A percentile compares a stretch with the other conserved stretches of the same genome.
These are phyloP conservation scores for Saussurea involucrata DNA, from an alignment of 129 eudicot species.

Conservation along the genomic window DNA sequence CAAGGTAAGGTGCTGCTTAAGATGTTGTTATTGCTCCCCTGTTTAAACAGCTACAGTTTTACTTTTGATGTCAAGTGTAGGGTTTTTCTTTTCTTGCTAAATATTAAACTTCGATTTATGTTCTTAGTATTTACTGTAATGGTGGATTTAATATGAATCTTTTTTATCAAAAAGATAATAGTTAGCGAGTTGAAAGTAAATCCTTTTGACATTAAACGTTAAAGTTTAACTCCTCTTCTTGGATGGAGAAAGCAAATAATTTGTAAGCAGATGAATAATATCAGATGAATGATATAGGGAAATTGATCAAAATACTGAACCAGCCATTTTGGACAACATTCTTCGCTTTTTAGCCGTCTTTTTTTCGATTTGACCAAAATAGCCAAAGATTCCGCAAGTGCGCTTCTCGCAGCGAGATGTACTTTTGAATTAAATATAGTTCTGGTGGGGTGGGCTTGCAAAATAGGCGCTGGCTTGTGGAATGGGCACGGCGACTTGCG, in stretches of 20 bases:
- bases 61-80: constrained; percentile 5
- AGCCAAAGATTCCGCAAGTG: neutral
- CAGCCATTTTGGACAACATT: neutral
- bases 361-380: neutral
- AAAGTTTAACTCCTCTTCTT: neutral
- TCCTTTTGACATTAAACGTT: neutral
- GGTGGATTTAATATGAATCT: too few relatives aligned
- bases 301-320: neutral
- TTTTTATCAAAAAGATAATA: neutral
- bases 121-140: too few relatives aligned
- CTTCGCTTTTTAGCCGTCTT: too few relatives aligned
- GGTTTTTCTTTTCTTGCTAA: neutral
- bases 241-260: neutral
- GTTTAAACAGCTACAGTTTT: neutral
- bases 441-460: neutral
- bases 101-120: too few relatives aligned
- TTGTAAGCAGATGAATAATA: too few relatives aligned
- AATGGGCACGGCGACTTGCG: neutral
- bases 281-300: too few relatives aligned
- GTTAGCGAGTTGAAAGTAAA: constrained; percentile 3
- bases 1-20: constrained; percentile 36
- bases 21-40: neutral
- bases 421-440: neutral
- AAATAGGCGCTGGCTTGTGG: neutral
- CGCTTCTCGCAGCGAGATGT: neutral